Evolutionary conservation across 352 stramenopile species (phyloP), one percentile per base, ranked within the genome.

Genomic region (Globisporangium barbulae): DNA sequence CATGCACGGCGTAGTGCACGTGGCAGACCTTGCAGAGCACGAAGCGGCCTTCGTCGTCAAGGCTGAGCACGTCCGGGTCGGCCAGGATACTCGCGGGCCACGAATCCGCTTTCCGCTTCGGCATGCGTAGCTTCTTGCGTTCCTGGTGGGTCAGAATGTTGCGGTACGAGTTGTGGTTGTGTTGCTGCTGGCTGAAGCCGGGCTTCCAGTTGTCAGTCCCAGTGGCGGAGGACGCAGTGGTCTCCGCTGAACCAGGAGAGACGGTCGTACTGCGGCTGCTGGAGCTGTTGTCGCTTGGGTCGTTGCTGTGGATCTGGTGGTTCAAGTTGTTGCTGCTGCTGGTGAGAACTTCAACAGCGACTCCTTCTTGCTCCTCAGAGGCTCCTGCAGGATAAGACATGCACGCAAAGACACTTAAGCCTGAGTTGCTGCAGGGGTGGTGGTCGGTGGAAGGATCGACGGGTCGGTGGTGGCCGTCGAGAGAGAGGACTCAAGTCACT

Each of bases 1-100:
- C 83, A 58, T 92, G 81, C 44, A 92, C 79, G 10, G 83, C 81
- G 68, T 90, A 92, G 67, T 92, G 81, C 41, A 90, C 78, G 64
- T 92, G 83, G 63, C 83, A 92, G 63, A 92, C 86, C 64, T 90
- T 90, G 67, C 83, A 92, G 55, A 92, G 72, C 66, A 92, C 83
- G 56, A 87, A 90, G 31, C 79, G 77, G 30, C 83, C 83, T 65
- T 90, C 82, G 64, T 92, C 81, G 59, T 92, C 83, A 60, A 92
- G 73, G 53, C 81, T 92, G 37, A 92, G 78, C 65, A 92, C 81
- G 63, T 92, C 83, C 9, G 78, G 72, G 57, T 92, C 83, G 15
- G 65, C 62, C 53, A 89, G 61, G 69, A 92, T 90, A 62, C 76
- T 89, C 45, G 76, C 54, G 12, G 83, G 83, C 83, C 83, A 92